Percentiles rank a stretch among this genome's conserved stretches.
phyloP scores from a whole-genome alignment of 2,329 filamentous ascomycete species.

The Exophiala oligosperma region DNA sequence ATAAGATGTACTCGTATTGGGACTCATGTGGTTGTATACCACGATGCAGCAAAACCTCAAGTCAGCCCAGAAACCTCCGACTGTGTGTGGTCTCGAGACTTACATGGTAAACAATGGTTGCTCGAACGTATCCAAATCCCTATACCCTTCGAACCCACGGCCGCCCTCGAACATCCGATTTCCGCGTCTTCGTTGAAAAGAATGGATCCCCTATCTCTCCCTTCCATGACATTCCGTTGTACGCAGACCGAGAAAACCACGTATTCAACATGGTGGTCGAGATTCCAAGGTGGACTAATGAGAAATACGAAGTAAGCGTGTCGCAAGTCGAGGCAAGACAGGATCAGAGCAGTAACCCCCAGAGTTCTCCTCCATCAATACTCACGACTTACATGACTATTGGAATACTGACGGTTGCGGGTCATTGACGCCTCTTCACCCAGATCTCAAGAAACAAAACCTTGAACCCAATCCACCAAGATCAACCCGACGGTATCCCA shows the following conservation, averaged over 20 bases:
- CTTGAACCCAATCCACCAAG: neutral
- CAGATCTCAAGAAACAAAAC: neutral
- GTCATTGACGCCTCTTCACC: neutral
- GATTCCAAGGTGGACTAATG: neutral
- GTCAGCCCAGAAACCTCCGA: no score
- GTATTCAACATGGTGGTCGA: neutral
- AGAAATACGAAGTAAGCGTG: neutral
- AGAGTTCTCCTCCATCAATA: no score
- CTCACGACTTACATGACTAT: no score
- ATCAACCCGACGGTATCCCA: neutral
- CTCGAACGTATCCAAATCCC: neutral
- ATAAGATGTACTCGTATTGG: no score
- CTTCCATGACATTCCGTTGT: conserved; percentile 1
- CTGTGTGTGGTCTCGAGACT: no score
- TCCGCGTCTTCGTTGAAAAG: neutral
- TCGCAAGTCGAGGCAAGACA: no score
- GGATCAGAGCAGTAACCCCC: no score
- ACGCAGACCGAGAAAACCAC: neutral
- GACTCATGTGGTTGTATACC: no score
- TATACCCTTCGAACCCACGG: neutral
- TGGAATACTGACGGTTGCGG: neutral
- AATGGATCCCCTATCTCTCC: neutral
- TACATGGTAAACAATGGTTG: no score
- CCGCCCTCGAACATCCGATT: neutral
- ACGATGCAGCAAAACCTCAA: no score